Conservation (phyloP, 2,329 filamentous ascomycete species). For the Fonsecaea nubica region DNA sequence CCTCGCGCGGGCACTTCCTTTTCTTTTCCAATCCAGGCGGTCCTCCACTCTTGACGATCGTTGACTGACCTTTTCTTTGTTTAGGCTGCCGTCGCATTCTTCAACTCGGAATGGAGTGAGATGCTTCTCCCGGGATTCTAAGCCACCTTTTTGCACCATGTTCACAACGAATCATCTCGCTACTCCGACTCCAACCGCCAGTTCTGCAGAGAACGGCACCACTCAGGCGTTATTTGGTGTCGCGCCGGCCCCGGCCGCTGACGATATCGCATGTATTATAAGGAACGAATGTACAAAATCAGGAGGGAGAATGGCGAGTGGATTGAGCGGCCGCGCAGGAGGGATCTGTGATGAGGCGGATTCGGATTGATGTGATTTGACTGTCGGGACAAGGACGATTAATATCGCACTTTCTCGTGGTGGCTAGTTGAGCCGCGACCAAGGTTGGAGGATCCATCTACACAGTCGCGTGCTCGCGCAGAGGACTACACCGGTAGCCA, state of each 20-base stretch:
- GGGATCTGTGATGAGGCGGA: neutral
- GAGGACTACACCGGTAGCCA: no score
- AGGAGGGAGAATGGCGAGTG: neutral
- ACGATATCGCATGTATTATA: constrained; percentile 1
- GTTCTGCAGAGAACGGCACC: neutral
- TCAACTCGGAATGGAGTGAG: constrained; percentile 72
- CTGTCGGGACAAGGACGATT: neutral
- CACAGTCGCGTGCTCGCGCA: no score
- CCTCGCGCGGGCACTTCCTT: no score
- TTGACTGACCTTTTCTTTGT: constrained; percentile 25
- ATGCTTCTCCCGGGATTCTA: constrained; percentile 65
- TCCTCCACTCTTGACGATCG: neutral
- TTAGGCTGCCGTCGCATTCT: constrained; percentile 69
- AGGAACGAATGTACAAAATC: neutral
- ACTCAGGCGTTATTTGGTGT: neutral
- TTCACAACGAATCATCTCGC: constrained; percentile 2
- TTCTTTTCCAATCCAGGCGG: neutral
- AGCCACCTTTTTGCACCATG: neutral
- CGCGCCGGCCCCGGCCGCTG: neutral
- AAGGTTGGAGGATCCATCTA: no score
- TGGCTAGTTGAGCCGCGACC: neutral
- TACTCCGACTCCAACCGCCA: constrained; percentile 1
- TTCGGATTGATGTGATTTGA: neutral
- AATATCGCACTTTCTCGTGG: neutral
- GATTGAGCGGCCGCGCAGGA: neutral